A percentile compares a stretch with the other conserved stretches of the same genome.
Conservation (phyloP, 2,329 filamentous ascomycete species). For the Fusarium algeriense region DNA sequence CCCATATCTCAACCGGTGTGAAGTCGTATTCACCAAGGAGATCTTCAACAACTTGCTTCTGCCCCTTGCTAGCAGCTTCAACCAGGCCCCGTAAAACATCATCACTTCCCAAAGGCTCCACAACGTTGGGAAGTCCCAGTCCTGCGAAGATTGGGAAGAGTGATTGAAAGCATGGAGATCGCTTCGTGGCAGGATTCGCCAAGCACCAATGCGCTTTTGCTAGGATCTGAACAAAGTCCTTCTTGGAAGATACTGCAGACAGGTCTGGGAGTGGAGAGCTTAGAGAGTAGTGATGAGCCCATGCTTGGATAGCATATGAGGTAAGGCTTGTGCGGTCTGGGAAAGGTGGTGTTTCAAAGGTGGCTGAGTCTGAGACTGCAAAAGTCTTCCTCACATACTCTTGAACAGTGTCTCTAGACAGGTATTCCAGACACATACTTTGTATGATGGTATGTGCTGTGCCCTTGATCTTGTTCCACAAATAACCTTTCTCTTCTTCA, state of each 20-base stretch:
- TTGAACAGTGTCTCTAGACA: background rate
- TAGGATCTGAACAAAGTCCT: background rate
- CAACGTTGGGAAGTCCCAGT: background rate
- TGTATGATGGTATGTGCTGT: background rate
- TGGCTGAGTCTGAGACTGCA: background rate
- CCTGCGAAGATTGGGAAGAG: constrained; percentile 3
- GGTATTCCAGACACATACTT: background rate
- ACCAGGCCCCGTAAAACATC: background rate
- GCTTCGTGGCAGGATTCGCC: background rate
- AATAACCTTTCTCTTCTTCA: fast-evolving
- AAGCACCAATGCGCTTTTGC: background rate
- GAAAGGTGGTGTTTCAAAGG: background rate
- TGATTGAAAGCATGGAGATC: background rate
- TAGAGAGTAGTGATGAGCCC: constrained; percentile 10
- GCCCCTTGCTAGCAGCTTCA: background rate
- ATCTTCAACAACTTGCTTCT: background rate
- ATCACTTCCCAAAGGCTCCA: background rate
- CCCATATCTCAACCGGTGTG: background rate
- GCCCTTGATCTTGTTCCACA: background rate
- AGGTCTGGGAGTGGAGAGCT: background rate
- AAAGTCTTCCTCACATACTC: background rate
- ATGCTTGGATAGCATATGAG: constrained; percentile 14
- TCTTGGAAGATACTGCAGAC: background rate
- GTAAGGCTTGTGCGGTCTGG: constrained; percentile 1
- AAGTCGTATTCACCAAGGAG: background rate